Evolutionary conservation across 2,329 filamentous ascomycete species (phyloP).

Genomic region (Diaporthe sp.): DNA sequence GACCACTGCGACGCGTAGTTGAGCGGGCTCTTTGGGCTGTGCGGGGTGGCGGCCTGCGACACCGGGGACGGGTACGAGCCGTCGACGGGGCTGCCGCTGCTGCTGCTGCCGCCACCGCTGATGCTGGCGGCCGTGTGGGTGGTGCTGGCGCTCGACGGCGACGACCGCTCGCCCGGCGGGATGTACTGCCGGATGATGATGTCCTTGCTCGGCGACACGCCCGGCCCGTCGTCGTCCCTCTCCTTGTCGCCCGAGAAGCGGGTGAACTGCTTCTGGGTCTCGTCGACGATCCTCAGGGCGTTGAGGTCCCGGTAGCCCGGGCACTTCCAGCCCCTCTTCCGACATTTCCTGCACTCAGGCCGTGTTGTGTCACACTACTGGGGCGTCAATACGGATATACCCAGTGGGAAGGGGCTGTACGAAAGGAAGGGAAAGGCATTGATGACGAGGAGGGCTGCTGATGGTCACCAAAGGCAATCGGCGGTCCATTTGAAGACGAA

Average conservation of each 20-base stretch:
- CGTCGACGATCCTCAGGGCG: conserved; percentile 41
- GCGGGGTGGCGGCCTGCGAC: conserved; percentile 19
- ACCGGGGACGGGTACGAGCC: conserved; percentile 39
- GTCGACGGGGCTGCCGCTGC: neutral
- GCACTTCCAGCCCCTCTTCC: conserved; percentile 42
- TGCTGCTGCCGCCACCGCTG: neutral
- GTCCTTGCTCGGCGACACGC: conserved; percentile 26
- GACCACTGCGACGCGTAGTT: conserved; percentile 25
- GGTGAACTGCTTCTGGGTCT: conserved; percentile 41
- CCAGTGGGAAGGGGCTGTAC: neutral
- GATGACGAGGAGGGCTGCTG: neutral
- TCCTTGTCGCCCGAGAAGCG: conserved; percentile 41
- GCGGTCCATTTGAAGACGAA: neutral
- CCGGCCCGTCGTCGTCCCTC: conserved; percentile 23
- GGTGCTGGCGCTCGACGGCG: neutral
- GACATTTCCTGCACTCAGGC: conserved; percentile 41
- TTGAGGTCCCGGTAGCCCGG: conserved; percentile 42
- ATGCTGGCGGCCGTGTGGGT: neutral
- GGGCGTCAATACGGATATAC: neutral
- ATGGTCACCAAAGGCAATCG: neutral
- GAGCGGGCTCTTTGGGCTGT: neutral
- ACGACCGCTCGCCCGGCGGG: conserved; percentile 1
- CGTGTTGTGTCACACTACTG: conserved; percentile 41
- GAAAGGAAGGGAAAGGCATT: neutral
- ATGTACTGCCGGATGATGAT: conserved; percentile 23